Conservation (phyloP, 2,329 filamentous ascomycete genomes). For the Taxawa tesnikishii region DNA sequence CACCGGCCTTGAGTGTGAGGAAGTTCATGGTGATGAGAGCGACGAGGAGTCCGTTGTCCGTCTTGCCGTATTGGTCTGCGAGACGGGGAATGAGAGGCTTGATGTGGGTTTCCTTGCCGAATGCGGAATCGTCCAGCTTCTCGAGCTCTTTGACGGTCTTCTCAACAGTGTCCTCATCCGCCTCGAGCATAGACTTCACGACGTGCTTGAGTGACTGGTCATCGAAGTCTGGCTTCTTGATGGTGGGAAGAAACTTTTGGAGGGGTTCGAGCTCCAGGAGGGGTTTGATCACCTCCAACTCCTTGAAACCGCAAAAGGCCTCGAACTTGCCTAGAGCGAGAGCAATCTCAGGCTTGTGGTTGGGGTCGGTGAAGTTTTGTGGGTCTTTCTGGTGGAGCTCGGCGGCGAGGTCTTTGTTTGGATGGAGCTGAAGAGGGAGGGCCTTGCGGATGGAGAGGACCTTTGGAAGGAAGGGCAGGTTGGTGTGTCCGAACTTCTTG, state of each 20-base stretch:
- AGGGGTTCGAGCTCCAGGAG: slow-evolving; percentile 47
- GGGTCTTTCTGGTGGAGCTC: slow-evolving; percentile 54
- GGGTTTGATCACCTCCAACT: slow-evolving; percentile 44
- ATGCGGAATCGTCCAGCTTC: slow-evolving; percentile 32
- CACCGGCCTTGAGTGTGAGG: slow-evolving; percentile 50
- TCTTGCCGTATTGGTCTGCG: slow-evolving; percentile 48
- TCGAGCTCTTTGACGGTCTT: slow-evolving; percentile 41
- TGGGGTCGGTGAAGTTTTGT: slow-evolving; percentile 54
- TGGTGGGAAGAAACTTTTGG: slow-evolving; percentile 37
- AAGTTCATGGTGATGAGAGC: slow-evolving; percentile 66
- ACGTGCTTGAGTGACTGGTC: slow-evolving; percentile 46
- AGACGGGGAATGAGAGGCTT: slow-evolving; percentile 53
- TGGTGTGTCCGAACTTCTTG: slow-evolving; percentile 46
- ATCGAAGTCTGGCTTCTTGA: slow-evolving; percentile 34
- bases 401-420: slow-evolving; percentile 53
- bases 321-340: slow-evolving; percentile 61
- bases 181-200: slow-evolving; percentile 42
- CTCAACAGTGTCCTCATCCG: slow-evolving; percentile 40
- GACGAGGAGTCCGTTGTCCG: slow-evolving; percentile 56
- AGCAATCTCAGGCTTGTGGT: slow-evolving; percentile 73
- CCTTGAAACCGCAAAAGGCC: slow-evolving; percentile 65
- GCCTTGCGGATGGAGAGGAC: slow-evolving; percentile 65
- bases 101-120: slow-evolving; percentile 46
- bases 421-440: slow-evolving; percentile 62
- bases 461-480: slow-evolving; percentile 64